Evolutionary conservation across 2,329 filamentous ascomycete genomes (phyloP).

Genomic region (Amauroascus verrucosus): DNA sequence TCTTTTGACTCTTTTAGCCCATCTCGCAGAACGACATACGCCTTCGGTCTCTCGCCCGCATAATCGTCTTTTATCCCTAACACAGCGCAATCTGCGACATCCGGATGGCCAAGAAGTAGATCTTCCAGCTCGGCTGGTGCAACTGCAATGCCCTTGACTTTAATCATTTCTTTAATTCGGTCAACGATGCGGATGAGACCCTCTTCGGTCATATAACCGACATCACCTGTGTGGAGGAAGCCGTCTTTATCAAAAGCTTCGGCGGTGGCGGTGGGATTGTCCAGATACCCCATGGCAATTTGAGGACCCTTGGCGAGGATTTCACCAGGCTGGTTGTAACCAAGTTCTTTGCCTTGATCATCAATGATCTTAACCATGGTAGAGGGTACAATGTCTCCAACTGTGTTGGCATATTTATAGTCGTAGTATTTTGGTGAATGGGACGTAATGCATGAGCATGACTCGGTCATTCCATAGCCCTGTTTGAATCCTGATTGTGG

Average conservation of each 20-base stretch:
- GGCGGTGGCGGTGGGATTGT: slow-evolving; percentile 41
- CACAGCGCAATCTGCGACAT: slow-evolving; percentile 42
- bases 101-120: slow-evolving; percentile 38
- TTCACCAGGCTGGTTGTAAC: slow-evolving; percentile 41
- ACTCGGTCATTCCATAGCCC: slow-evolving; percentile 42
- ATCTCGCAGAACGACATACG: slow-evolving; percentile 43
- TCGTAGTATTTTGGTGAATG: slow-evolving; percentile 45
- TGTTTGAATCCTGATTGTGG: slow-evolving; percentile 50
- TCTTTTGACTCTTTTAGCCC: slow-evolving; percentile 5
- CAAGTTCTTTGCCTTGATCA: slow-evolving; percentile 44
- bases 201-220: slow-evolving; percentile 37
- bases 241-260: slow-evolving; percentile 42
- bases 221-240: slow-evolving; percentile 48
- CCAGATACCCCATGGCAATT: slow-evolving; percentile 45
- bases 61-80: slow-evolving; percentile 31
- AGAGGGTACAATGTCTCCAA: slow-evolving; percentile 40
- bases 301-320: slow-evolving; percentile 45
- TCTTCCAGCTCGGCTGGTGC: slow-evolving; percentile 43
- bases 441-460: slow-evolving; percentile 48
- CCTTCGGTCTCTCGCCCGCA: slow-evolving; percentile 54
- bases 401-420: slow-evolving; percentile 39
- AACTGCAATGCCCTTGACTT: slow-evolving; percentile 47
- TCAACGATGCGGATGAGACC: slow-evolving; percentile 39
- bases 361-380: slow-evolving; percentile 45
- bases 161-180: slow-evolving; percentile 45